Conservation (phyloP, 2,329 filamentous ascomycete species). For the Alternaria postmessia region DNA sequence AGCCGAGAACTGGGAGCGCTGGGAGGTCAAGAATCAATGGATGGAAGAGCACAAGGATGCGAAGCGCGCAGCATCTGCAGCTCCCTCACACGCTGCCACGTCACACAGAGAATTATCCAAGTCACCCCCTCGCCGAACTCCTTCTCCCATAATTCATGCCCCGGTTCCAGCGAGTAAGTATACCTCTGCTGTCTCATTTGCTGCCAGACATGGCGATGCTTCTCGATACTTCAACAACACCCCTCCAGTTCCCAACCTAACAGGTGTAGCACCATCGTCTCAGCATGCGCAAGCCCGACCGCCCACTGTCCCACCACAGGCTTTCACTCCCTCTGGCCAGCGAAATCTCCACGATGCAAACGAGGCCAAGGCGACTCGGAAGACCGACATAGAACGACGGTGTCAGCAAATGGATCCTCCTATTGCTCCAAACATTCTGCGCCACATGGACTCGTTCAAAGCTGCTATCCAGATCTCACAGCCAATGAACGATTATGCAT, state of each 20-base stretch:
- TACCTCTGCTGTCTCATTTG: conserved; percentile 25
- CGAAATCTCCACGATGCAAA: conserved; percentile 70
- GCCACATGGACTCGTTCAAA: conserved; percentile 76
- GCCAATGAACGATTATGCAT: conserved; percentile 73
- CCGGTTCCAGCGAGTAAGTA: conserved; percentile 48
- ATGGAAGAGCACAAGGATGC: conserved; percentile 26
- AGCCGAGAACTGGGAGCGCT: conserved; percentile 77
- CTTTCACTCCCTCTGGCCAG: conserved; percentile 48
- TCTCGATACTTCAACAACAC: conserved; percentile 29
- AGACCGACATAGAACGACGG: conserved; percentile 74
- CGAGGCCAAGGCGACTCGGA: conserved; percentile 69
- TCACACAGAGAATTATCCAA: conserved; percentile 28
- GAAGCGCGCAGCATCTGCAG: conserved; percentile 25
- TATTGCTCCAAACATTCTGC: conserved; percentile 67
- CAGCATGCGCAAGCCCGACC: conserved; percentile 43
- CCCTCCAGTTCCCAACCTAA: conserved; percentile 40
- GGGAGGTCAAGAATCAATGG: conserved; percentile 61
- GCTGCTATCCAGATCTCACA: conserved; percentile 74
- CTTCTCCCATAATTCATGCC: conserved; percentile 45
- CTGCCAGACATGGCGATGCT: conserved; percentile 21
- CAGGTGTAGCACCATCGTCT: conserved; percentile 38
- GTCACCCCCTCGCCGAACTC: conserved; percentile 37
- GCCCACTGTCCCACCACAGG: conserved; percentile 44
- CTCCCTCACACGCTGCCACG: conserved; percentile 26
- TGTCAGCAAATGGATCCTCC: conserved; percentile 73